Evolutionary conservation across 331 rosid species (phyloP), one percentile per base, ranked within the genome.

Genomic region (Quercus phellos): DNA sequence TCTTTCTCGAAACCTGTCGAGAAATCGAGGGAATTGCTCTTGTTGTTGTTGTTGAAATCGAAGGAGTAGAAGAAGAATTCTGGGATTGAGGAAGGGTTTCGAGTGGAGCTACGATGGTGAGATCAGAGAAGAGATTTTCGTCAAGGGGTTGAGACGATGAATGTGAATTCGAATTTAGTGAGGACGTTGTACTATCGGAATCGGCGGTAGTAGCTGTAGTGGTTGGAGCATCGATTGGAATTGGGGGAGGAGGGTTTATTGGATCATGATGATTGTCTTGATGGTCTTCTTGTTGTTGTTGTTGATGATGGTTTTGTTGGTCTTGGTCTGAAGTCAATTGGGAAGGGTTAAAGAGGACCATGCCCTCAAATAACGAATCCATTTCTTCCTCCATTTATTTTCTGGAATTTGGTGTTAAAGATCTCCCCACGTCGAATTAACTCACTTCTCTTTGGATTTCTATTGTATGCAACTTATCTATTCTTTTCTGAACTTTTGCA

Each of bases 341-440:
- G 74, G 74, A 61, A n/a, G 94, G 86, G 74, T 82, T 77, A 67
- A 92, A 92, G 51, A 92, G 83, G 0, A 82, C 90, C 97, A 92
- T 92, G 50, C 97, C 97, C 75, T 90, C 97, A 60, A 92, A 92
- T 35, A 92, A 86, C 3, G 97, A 92, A 80, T 88, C 97, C 78
- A 84, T 85, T n/a, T 91, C 93, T 72, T 72, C 82, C 34, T 83
- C 83, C 19, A 66, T 66, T 66, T 35, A 35, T 35, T 66, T n/a
- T 10, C 71, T n/a, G 51, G 71, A 66, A 66, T 18, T 66, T 18
- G 17, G 50, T 1, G 14, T 64, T 32, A 30, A 11, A 64, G 50
- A 66, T 35, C 51, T 43, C 51, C 26, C 1, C 34, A 11, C 51
- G 51, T 43, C 4, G 12, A 43, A 43, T 12, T 12, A 43, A 11